These are phyloP conservation scores for Salix suchowensis DNA, from an alignment of 345 rosid species.

Conservation along the genomic window DNA sequence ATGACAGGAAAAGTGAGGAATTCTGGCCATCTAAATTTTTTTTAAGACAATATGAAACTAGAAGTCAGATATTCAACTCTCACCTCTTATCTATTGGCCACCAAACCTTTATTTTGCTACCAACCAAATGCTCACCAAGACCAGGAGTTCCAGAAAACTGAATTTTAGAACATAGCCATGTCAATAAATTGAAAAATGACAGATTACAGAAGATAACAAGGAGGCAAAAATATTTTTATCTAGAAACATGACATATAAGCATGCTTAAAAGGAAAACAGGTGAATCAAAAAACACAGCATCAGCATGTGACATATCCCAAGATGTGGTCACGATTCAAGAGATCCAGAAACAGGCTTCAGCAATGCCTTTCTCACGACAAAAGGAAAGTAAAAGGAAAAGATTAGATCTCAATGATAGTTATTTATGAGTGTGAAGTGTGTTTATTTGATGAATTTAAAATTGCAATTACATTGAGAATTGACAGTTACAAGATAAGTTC, in stretches of 20 bases:
- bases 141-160: constrained; percentile 35
- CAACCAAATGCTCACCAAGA: constrained; percentile 41
- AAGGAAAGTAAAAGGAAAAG: background rate
- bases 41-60: background rate
- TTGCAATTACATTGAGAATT: background rate
- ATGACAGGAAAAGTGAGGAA: background rate
- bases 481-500: background rate
- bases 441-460: constrained; percentile 1
- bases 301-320: background rate
- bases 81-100: constrained; percentile 68
- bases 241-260: background rate
- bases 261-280: background rate
- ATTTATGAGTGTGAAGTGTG: background rate
- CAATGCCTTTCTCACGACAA: background rate
- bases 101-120: constrained; percentile 56
- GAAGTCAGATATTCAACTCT: constrained; percentile 19
- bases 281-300: background rate
- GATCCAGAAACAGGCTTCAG: background rate
- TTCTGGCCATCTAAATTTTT: background rate
- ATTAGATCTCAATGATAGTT: background rate
- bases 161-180: constrained; percentile 1
- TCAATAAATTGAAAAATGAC: background rate
- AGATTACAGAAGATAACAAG: background rate
- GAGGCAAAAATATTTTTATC: background rate
- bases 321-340: background rate